A percentile compares a stretch with the other conserved stretches of the same genome.
Evolutionary conservation across 2,329 filamentous ascomycete genomes (phyloP).

Genomic region (Colletotrichum sansevieriae): DNA sequence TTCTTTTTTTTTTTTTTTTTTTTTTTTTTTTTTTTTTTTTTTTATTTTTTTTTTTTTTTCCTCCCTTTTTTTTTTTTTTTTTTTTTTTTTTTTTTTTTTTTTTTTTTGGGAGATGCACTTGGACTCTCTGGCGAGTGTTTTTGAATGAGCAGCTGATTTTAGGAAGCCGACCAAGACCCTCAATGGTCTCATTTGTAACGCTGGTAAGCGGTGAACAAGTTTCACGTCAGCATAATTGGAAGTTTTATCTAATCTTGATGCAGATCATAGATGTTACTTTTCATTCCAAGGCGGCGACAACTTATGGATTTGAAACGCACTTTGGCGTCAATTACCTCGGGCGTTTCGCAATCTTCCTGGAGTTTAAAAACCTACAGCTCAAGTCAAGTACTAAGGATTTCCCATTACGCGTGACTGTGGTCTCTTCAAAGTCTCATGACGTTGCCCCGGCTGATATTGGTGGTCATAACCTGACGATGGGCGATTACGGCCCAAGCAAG

Average conservation of each 20-base stretch:
- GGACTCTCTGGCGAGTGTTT: slow-evolving; percentile 49
- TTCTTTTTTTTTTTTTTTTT: too few relatives aligned
- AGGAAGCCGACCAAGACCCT: slow-evolving; percentile 40
- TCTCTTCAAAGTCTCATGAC: slow-evolving; percentile 60
- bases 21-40: too few relatives aligned
- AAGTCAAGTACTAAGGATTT: slow-evolving; percentile 53
- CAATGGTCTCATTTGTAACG: slow-evolving; percentile 57
- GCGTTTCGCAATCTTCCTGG: slow-evolving; percentile 59
- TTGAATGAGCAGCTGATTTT: slow-evolving; percentile 42
- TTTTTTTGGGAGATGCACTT: slow-evolving; percentile 8
- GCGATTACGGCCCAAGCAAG: slow-evolving; percentile 45
- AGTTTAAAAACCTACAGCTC: slow-evolving; percentile 59
- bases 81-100: too few relatives aligned
- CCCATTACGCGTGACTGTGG: slow-evolving; percentile 59
- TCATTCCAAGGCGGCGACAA: slow-evolving; percentile 50
- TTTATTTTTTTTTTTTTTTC: too few relatives aligned
- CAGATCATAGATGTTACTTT: slow-evolving; percentile 52
- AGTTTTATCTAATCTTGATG: neutral
- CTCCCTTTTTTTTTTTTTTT: too few relatives aligned
- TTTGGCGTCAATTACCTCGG: slow-evolving; percentile 65
- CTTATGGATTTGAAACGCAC: slow-evolving; percentile 63
- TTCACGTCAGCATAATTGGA: too few relatives aligned
- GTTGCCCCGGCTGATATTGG: slow-evolving; percentile 50
- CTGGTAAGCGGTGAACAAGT: slow-evolving; percentile 46
- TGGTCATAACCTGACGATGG: slow-evolving; percentile 54